Base-by-base conservation (phyloP, 768 basidiomycete species). In the Saitozyma podzolica region DNA sequence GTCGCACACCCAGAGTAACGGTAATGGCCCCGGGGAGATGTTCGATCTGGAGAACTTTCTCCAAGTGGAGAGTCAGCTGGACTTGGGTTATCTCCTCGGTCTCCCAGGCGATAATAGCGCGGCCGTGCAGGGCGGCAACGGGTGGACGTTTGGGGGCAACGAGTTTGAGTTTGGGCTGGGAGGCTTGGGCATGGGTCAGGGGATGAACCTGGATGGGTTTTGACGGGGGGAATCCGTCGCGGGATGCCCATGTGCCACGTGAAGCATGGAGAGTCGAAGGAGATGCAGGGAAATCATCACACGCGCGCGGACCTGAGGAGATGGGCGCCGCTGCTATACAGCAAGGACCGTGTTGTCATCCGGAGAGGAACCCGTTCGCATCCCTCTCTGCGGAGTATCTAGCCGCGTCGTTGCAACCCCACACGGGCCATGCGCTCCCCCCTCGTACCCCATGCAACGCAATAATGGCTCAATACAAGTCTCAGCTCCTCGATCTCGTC, bases 401-500 rank as follows among this genome's bases (percentile, higher is more conserved):
- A 29, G 29, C 29, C 29, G 29, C 29, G 29, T 5, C 29, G 29
- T 62, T 56, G 63, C 20, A 63, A 40, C 19, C 40, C 20, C 20
- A 72, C 17, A 43, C 43, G 55, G 5, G 19, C 40, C 53, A 70
- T 43, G 4, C 54, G 45, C 11, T 62, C 58, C 9, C 74, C 73
- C 50, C 77, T 74, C 16, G 67, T 62, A 0, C 83, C 86, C 92
- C 92, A 97, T 0, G 88, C 87, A 58, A 97, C 85, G 13, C 88
- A 91, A 78, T 98, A 98, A 75, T 98, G 94, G 2, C 84, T 83
- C 40, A 96, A 81, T 1, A 98, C 89, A 6, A 99, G 84, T 61
- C 93, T 89, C 17, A 99, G 83, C 79, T 98, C 95, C 78, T 99
- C 95, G 9, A 92, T 83, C 79, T 99, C 94, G 74, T 98, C 95